These are phyloP conservation scores for Trichoderma parareesei DNA, from an alignment of 495 filamentous ascomycete species.

Conservation along the genomic window DNA sequence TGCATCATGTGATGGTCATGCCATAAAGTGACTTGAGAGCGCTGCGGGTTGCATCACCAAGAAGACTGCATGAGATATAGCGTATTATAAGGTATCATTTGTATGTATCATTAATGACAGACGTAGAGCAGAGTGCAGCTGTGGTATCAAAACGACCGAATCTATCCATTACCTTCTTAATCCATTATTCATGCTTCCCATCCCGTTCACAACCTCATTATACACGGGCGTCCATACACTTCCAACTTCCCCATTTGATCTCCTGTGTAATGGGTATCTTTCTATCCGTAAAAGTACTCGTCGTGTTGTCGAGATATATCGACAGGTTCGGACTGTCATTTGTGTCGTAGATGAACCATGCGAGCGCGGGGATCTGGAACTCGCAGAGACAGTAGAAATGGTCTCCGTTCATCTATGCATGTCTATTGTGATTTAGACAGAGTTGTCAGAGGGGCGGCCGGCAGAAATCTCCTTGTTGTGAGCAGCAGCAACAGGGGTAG, in stretches of 20 bases:
- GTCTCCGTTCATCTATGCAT: not conserved
- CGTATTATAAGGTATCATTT: constrained; percentile 5
- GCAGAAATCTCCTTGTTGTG: not conserved
- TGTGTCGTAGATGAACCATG: not conserved
- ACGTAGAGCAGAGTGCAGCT: not conserved
- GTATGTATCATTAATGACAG: not conserved
- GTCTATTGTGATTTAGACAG: not conserved
- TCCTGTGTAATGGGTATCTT: not conserved
- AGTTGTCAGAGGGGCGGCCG: not conserved
- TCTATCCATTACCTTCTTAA: not conserved
- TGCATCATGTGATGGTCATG: not conserved
- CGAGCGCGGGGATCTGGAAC: not conserved
- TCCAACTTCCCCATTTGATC: not conserved
- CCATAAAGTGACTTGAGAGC: not conserved
- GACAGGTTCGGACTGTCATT: not conserved
- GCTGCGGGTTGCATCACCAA: not conserved
- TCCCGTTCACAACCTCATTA: constrained; percentile 3
- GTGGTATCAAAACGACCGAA: not conserved
- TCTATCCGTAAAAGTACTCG: not conserved
- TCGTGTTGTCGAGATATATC: not conserved
- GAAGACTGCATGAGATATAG: not conserved
- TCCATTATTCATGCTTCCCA: not conserved
- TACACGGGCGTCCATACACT: not conserved
- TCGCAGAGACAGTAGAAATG: not conserved
- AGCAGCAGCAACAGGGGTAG: not conserved